Base-by-base conservation (phyloP, 2,329 filamentous ascomycete species). In the Fusarium marasasianum region DNA sequence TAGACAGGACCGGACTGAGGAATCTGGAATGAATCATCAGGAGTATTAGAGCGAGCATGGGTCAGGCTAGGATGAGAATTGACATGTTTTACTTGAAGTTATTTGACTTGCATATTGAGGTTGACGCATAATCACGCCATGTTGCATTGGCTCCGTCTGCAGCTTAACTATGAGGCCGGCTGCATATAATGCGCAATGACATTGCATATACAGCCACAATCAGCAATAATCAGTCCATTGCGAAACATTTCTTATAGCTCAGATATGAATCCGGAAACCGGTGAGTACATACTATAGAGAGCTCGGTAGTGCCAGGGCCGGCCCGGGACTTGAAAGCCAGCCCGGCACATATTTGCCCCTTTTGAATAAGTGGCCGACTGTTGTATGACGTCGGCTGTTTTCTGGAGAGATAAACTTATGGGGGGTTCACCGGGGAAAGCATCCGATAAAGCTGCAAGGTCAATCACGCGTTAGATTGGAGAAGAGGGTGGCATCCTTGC, bases 41-140 rank as follows among this genome's bases (percentile, higher is more conserved):
- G 66, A 67, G 68, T 71, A 71, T 68, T 77, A 75, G 75, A 77
- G 73, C 65, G 68, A 75, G 69, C 67, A 77, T 66, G 72, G 73
- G 66, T 69, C 43, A 59, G 47, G 60, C 47, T n/a, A 66, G 29
- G 45, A 62, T 41, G 45, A 35, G 54, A 55, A 57, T 66, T 59
- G 35, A 59, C 44, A 72, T 47, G n/a, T 35, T 60, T 63, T 45
- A 41, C 37, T 53, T 61, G 54, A 37, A 35, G 24, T 26, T 41
- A 31, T 22, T 31, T 41, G 17, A 44, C 37, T n/a, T 69, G 53
- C 31, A 31, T 37, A 20, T 26, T 43, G 38, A 69, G 24, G 37
- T 44, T 71, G 38, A 29, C 56, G 43, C 15, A 51, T 47, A 26
- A 59, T 66, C 61, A 67, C 50, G 51, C 53, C 47, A 65, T 33